A percentile compares a stretch with the other conserved stretches of the same genome.
phyloP scores from a whole-genome alignment of 2,329 filamentous ascomycete species.

The Nectriaceae sp. region DNA sequence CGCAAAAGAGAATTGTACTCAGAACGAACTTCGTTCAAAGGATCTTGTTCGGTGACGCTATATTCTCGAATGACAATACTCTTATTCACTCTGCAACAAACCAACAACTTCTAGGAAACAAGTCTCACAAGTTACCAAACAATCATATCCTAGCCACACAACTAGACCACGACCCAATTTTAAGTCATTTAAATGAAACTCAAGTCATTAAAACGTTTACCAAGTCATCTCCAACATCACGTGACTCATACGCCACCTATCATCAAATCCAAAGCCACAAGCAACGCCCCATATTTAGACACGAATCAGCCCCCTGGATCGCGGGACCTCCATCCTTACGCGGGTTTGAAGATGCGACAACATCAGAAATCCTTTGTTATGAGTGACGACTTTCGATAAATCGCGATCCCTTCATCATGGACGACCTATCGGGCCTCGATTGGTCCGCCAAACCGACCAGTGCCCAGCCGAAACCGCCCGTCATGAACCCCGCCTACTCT shows the following conservation, averaged over 20 bases:
- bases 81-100: no score
- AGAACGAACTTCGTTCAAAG: no score
- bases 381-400: constrained; percentile 26
- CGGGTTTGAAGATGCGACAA: constrained; percentile 20
- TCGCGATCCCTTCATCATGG: constrained; percentile 46
- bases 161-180: no score
- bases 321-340: constrained; percentile 9
- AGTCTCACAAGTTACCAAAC: no score
- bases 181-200: no score
- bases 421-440: constrained; percentile 62
- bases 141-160: no score
- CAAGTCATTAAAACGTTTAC: no score
- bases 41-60: no score
- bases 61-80: no score
- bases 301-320: constrained; percentile 26
- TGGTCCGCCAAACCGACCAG: constrained; percentile 52
- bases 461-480: constrained; percentile 38
- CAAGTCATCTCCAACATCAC: no score
- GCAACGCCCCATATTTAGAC: constrained; percentile 20
- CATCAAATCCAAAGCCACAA: constrained; percentile 17
- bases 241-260: background rate
- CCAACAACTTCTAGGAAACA: no score
- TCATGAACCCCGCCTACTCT: constrained; percentile 48
- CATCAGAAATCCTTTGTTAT: constrained; percentile 23
- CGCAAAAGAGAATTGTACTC: no score